Evolutionary conservation across 805 yeast genomes (phyloP).

Genomic region (Barnettozyma botsteinii): DNA sequence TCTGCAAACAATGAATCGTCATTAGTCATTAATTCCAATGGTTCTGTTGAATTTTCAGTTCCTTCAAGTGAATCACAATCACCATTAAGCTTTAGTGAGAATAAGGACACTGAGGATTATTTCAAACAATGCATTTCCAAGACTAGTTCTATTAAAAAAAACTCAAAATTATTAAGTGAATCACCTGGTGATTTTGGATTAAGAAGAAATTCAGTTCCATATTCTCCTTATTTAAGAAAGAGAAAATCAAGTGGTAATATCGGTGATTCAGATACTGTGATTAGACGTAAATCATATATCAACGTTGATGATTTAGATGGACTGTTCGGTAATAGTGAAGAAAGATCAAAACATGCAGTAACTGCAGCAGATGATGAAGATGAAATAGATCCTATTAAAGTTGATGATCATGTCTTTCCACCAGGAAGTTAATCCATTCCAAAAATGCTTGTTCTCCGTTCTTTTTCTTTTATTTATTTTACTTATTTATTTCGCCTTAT

Average conservation of each 20-base stretch:
- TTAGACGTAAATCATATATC: slow-evolving; percentile 1
- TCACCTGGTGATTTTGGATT: not conserved
- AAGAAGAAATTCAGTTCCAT: not conserved
- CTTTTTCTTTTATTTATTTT: not conserved
- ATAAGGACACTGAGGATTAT: slow-evolving; percentile 7
- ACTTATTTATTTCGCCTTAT: slow-evolving; percentile 1
- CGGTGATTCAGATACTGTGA: not conserved
- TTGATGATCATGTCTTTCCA: slow-evolving; percentile 10
- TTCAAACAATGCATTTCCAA: slow-evolving; percentile 8
- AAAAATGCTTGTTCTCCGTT: no score
- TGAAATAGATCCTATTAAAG: slow-evolving; percentile 16
- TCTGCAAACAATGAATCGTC: slow-evolving; percentile 19
- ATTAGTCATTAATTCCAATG: not conserved
- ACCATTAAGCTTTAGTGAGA: slow-evolving; percentile 12
- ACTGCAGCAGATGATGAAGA: slow-evolving; percentile 8
- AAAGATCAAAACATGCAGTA: slow-evolving; percentile 1
- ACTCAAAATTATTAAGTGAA: not conserved
- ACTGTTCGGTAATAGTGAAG: slow-evolving; percentile 9
- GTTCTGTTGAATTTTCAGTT: slow-evolving; percentile 7
- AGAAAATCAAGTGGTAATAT: not conserved
- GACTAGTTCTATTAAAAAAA: slow-evolving; percentile 8
- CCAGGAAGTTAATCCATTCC: no score
- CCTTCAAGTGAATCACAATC: slow-evolving; percentile 18
- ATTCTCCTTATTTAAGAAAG: not conserved
- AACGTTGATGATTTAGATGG: slow-evolving; percentile 23